Evolutionary conservation across 495 filamentous ascomycete species (phyloP).

Genomic region (Aspergillus campestris): DNA sequence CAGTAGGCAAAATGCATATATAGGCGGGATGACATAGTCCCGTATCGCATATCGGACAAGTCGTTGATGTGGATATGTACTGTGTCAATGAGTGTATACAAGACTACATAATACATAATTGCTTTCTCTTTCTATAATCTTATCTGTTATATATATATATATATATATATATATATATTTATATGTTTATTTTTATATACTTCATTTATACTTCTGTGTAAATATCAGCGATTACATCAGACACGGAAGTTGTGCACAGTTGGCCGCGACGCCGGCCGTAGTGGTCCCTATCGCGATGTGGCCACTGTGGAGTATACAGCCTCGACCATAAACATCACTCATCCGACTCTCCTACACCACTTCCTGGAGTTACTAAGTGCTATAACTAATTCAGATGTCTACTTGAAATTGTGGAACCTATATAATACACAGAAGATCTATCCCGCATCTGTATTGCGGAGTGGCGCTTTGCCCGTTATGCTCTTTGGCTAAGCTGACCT

Average conservation of each 20-base stretch:
- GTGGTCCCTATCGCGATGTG: conserved; percentile 21
- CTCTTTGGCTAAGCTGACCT: no score
- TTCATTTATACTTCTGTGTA: neutral
- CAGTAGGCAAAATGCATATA: no score
- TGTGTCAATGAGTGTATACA: neutral
- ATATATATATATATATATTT: neutral
- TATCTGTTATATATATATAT: no score
- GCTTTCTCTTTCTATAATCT: no score
- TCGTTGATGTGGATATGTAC: conserved; percentile 1
- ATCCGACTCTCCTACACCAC: no score
- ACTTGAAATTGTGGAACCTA: no score
- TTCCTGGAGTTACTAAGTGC: no score
- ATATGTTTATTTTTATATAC: conserved; percentile 1
- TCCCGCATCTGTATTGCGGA: no score
- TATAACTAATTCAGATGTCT: no score
- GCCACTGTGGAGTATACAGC: conserved; percentile 13
- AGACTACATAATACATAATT: neutral
- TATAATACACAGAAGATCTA: no score
- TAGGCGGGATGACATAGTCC: no score
- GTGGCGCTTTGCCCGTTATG: no score
- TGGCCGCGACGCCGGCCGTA: conserved; percentile 31
- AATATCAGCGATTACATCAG: neutral
- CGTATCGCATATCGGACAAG: neutral
- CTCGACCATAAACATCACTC: neutral
- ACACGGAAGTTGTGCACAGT: conserved; percentile 22